Conservation (phyloP, 2,329 filamentous ascomycete species). For the Exophiala sp. region DNA sequence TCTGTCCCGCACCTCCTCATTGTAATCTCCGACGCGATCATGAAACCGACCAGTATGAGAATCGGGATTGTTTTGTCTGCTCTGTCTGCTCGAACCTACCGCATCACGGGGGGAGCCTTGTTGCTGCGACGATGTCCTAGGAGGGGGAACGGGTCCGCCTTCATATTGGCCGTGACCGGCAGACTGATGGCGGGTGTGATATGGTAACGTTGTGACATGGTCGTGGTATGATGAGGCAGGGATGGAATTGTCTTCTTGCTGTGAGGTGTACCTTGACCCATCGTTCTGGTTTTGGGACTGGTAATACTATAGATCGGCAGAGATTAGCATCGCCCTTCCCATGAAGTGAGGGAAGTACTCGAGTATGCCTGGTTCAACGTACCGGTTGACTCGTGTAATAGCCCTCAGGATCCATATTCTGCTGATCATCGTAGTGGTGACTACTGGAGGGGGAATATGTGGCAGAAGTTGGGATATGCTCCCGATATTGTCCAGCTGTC, state of each 20-base stretch:
- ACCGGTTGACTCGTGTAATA: constrained; percentile 20
- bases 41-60: constrained; percentile 34
- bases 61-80: constrained; percentile 34
- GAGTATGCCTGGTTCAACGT: not conserved
- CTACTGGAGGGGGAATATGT: constrained; percentile 11
- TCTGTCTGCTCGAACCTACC: constrained; percentile 40
- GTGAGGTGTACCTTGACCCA: constrained; percentile 10
- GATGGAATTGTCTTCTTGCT: constrained; percentile 10
- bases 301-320: constrained; percentile 14
- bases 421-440: constrained; percentile 15
- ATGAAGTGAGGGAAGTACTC: not conserved
- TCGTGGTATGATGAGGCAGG: constrained; percentile 15
- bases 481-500: constrained; percentile 19
- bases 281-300: constrained; percentile 9
- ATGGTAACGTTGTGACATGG: constrained; percentile 17
- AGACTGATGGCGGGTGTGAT: constrained; percentile 33
- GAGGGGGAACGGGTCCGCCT: constrained; percentile 67
- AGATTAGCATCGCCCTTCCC: constrained; percentile 3
- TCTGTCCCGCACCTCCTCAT: constrained; percentile 42
- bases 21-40: constrained; percentile 39
- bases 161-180: constrained; percentile 51
- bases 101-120: constrained; percentile 37
- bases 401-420: constrained; percentile 10
- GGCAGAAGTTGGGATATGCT: constrained; percentile 12
- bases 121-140: constrained; percentile 75